Evolutionary conservation across 2,329 filamentous ascomycete species (phyloP), one percentile per base, ranked within the genome.

Genomic region (Alternaria ventricosa): DNA sequence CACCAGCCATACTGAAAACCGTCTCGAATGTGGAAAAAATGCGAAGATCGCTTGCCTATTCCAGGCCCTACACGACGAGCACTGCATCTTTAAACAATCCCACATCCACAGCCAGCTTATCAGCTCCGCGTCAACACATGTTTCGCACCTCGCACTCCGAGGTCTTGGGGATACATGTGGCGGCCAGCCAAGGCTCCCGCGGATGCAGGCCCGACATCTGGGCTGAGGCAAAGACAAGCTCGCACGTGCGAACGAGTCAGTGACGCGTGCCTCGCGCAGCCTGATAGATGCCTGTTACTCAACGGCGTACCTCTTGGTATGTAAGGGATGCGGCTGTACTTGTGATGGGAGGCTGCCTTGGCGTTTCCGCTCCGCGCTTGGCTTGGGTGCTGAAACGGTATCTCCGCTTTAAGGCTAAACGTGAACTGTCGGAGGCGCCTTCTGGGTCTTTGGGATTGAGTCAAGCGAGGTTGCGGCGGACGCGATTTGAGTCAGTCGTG

Each of bases 361-460:
- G 57, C 57, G 50, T 60, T 55, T 60, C 50, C 50, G 23, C 57
- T 55, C 49, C 49, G 57, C 50, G 28, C 50, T 55, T 44, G 57
- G 57, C 57, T 28, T 23, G 22, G 3, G n/a, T 5, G 22, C 43
- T 60, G 57, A 55, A 55, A 60, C 50, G 11, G 22, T 4, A 7
- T 33, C 28, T 45, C 41, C 41, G 41, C 36, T n/a, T 22, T 23
- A n/a, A 46, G 22, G 46, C 22, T n/a, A 47, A 47, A 55, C 57
- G 6, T 13, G n/a, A 30, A 55, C 4, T 28, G 57, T 60, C 43
- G 28, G 28, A 55, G 57, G 22, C 23, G 15, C 13, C 18, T 51
- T 22, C 27, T 10, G 4, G 11, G 12, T 15, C 44, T 46, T 13
- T 1, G 20, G 44, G 1, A 46, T 5, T 25, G 20, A 46, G 18